Conservation (phyloP, 352 stramenopile species). For the Lagenidium giganteum region DNA sequence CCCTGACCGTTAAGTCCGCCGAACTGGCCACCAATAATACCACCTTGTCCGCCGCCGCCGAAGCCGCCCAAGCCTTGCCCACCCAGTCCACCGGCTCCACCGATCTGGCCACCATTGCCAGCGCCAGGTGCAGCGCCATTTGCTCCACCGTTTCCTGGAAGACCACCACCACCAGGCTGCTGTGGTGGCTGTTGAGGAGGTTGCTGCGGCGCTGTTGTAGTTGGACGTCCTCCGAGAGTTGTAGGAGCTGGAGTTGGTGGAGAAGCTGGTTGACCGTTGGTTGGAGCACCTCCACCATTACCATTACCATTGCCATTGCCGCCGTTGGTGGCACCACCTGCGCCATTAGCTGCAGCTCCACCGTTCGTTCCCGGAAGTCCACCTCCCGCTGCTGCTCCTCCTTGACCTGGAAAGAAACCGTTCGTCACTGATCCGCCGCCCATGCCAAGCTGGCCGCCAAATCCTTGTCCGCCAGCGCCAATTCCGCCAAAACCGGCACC, state of each 20-base stretch:
- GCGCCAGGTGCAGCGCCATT: not conserved
- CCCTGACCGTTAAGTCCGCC: too few relatives aligned
- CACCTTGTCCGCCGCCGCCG: not conserved
- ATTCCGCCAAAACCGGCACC: too few relatives aligned
- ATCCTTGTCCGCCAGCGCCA: too few relatives aligned
- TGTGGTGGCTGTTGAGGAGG: constrained; percentile 2
- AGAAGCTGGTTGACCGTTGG: too few relatives aligned
- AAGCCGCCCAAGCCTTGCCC: not conserved
- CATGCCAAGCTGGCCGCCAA: constrained; percentile 2
- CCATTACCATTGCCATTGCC: not conserved
- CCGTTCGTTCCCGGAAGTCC: too few relatives aligned
- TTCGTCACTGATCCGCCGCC: not conserved
- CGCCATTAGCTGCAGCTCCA: not conserved
- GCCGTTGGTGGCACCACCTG: not conserved
- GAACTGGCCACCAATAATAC: too few relatives aligned
- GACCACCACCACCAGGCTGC: not conserved
- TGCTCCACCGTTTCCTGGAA: not conserved
- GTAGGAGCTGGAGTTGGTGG: constrained; percentile 5
- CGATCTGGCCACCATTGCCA: not conserved
- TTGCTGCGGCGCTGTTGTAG: too few relatives aligned
- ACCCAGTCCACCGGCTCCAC: not conserved
- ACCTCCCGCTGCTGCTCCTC: not conserved
- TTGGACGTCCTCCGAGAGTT: not conserved
- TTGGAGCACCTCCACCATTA: not conserved
- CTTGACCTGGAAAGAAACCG: not conserved